Conservation (phyloP, 2,329 filamentous ascomycete genomes). For the Periconia sp. region DNA sequence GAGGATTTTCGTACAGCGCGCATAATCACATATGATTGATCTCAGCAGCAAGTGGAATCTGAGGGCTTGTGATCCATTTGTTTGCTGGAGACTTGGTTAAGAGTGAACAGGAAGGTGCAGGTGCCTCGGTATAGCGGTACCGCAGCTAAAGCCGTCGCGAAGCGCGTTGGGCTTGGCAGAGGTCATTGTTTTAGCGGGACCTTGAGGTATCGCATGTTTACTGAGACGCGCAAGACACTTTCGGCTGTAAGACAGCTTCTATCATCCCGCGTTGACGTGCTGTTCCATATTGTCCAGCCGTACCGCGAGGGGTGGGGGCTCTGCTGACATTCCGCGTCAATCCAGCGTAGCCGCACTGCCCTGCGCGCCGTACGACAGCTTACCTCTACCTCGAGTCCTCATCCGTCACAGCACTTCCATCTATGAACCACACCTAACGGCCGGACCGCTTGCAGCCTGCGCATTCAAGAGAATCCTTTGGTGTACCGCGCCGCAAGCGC, state of each 20-base stretch:
- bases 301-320: no score
- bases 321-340: constrained; percentile 12
- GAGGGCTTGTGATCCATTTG: constrained; percentile 17
- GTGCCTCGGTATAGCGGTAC: constrained; percentile 28
- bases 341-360: neutral
- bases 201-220: no score
- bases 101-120: constrained; percentile 6
- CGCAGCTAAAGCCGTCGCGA: constrained; percentile 26
- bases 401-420: no score
- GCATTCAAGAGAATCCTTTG: constrained; percentile 3
- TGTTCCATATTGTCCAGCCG: no score
- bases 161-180: constrained; percentile 27
- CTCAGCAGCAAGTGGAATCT: constrained; percentile 12
- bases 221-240: no score
- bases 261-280: no score
- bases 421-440: neutral
- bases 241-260: no score
- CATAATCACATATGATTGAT: constrained; percentile 32
- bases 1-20: constrained; percentile 42
- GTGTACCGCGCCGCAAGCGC: constrained; percentile 4
- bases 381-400: no score
- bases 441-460: no score
- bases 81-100: constrained; percentile 14
- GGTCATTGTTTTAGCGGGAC: no score
- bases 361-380: neutral